phyloP scores from a whole-genome alignment of 306 rosid genomes.

The Argentina anserina region DNA sequence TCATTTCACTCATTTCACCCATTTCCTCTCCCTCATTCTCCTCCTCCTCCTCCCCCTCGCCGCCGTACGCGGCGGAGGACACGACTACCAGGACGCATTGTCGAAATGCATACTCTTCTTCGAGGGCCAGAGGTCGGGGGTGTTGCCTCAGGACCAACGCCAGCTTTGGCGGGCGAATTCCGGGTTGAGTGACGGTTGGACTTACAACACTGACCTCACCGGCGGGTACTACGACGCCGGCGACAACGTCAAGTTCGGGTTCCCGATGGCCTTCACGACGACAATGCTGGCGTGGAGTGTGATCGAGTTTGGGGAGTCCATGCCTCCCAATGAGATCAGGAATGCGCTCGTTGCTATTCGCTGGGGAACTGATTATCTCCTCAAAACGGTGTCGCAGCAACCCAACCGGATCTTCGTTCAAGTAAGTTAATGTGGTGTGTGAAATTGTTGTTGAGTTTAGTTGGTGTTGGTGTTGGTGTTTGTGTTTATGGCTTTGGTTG shows the following conservation, averaged over 20 bases:
- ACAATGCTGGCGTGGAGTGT: conserved; percentile 95
- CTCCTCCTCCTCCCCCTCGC: neutral
- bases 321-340: conserved; percentile 62
- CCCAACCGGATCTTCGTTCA: conserved; percentile 90
- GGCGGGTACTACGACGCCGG: conserved; percentile 99
- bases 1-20: too few species aligned
- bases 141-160: conserved; percentile 64
- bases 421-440: conserved; percentile 26
- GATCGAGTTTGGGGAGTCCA: conserved; percentile 74
- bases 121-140: conserved; percentile 88
- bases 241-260: conserved; percentile 77
- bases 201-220: conserved; percentile 58
- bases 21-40: neutral
- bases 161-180: conserved; percentile 62
- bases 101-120: conserved; percentile 72
- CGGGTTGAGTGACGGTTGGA: conserved; percentile 74
- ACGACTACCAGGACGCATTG: conserved; percentile 69
- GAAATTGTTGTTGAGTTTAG: conserved; percentile 1
- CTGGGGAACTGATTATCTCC: conserved; percentile 83
- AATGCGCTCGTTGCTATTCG: conserved; percentile 68
- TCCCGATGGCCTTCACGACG: conserved; percentile 93
- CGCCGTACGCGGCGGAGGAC: conserved; percentile 8
- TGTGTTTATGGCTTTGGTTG: neutral
- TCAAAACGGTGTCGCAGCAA: conserved; percentile 68
- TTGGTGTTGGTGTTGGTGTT: neutral